phyloP scores from a whole-genome alignment of 1,139 yeast genomes.

The Zygosaccharomyces pseudobailii region DNA sequence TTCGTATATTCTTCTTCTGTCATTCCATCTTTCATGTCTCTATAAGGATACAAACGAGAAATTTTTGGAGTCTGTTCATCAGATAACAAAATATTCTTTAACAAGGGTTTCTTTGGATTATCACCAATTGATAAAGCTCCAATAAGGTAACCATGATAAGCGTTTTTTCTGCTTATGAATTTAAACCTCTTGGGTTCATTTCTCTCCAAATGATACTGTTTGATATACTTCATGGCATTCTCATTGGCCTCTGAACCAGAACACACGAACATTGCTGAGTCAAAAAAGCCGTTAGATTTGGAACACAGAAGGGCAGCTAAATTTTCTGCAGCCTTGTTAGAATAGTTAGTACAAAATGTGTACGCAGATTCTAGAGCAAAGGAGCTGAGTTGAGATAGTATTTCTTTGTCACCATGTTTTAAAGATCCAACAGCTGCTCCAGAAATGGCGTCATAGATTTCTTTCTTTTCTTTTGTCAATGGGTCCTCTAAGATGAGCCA shows the following conservation, averaged over 20 bases:
- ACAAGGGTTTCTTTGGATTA: slow-evolving; percentile 41
- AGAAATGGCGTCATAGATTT: slow-evolving; percentile 35
- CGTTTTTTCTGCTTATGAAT: slow-evolving; percentile 48
- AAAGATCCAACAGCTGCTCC: slow-evolving; percentile 36
- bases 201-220: slow-evolving; percentile 51
- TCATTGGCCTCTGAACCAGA: slow-evolving; percentile 63
- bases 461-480: slow-evolving; percentile 31
- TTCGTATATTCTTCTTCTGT: slow-evolving; percentile 46
- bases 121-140: slow-evolving; percentile 50
- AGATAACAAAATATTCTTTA: slow-evolving; percentile 42
- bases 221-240: slow-evolving; percentile 51
- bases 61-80: too few species aligned
- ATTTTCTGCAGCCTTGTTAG: slow-evolving; percentile 45
- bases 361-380: slow-evolving; percentile 36
- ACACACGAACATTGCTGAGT: slow-evolving; percentile 41
- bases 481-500: slow-evolving; percentile 41
- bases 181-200: slow-evolving; percentile 47
- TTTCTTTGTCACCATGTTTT: slow-evolving; percentile 31
- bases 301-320: slow-evolving; percentile 45
- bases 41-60: slow-evolving; percentile 52
- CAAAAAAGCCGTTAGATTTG: slow-evolving; percentile 34
- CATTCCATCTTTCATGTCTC: slow-evolving; percentile 44
- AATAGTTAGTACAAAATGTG: slow-evolving; percentile 40
- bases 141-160: slow-evolving; percentile 57
- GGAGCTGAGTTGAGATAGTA: slow-evolving; percentile 24